Evolutionary conservation across 1,284 basidiomycete genomes (phyloP), one percentile per base, ranked within the genome.

Genomic region (Microbotryum silenes-acaulis): DNA sequence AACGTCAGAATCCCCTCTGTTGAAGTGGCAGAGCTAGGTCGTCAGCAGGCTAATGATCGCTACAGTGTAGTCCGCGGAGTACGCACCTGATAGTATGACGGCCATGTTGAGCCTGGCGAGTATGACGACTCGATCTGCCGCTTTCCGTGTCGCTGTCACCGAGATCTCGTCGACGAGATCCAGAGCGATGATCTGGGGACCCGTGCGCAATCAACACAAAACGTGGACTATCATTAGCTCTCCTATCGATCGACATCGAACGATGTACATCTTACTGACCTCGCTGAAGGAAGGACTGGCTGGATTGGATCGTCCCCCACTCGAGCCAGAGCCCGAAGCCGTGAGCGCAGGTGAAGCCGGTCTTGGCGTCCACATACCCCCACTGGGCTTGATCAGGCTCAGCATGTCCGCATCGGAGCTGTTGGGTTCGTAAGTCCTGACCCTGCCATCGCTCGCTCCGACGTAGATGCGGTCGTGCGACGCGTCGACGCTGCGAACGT

Each of bases 1-100:
- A 92, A 85, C 71, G 88, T 82, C 3, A 94, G 76, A 63, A 88
- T 86, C 59, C 81, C 83, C 68, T 91, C 91, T 69, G 56, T 3
- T 3, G 1, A 7, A 6, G 14, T 18, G 20, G 14, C 21, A 49
- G 12, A 16, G 42, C 12, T 42, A 42, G 37, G 37, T 18, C 37
- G 37, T 42, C 37, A 42, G 12, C 3, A 18, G 37, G 37, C 10
- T 33, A 16, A 48, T 54, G 0, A 4, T 47, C 20, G 23, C 16
- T 51, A 37, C 16, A 42, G 5, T 44, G 10, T n/a, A 16, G 29
- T 4, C 4, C 42, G 14, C 18, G n/a, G 16, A 20, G 14, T 3
- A 47, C 62, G 48, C 23, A 70, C 70, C 70, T 1, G 70, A 68
- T 1, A 71, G 61, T 49, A 71, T 29, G 49, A 67, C 44, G 14